Evolutionary conservation across 2,329 filamentous ascomycete species (phyloP).

Genomic region (Dendrostoma leiphaemia): DNA sequence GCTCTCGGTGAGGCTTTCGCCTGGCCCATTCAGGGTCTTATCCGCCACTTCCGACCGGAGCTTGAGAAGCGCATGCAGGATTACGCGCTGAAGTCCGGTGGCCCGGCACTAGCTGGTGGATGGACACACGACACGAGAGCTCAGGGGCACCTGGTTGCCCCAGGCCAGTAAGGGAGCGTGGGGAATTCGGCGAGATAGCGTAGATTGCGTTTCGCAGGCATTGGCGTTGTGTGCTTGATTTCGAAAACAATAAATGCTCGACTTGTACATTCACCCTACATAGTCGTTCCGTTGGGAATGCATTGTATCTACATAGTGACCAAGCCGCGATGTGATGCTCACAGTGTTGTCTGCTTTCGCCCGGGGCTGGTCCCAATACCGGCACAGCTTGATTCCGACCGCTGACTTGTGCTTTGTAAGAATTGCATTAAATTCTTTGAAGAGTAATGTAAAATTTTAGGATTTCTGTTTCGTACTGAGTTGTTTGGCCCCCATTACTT

Average conservation of each 20-base stretch:
- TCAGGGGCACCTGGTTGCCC: constrained; percentile 81
- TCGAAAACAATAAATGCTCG: constrained; percentile 4
- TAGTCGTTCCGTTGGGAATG: constrained; percentile 2
- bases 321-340: no score
- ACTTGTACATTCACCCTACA: constrained; percentile 7
- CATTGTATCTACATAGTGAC: neutral
- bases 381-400: no score
- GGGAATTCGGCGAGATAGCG: neutral
- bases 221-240: constrained; percentile 6
- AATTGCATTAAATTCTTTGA: no score
- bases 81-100: constrained; percentile 71
- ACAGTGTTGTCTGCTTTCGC: no score
- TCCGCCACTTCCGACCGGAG: constrained; percentile 96
- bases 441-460: no score
- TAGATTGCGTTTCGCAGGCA: constrained; percentile 8
- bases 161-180: constrained; percentile 71
- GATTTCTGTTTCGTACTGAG: neutral
- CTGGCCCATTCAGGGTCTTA: constrained; percentile 97
- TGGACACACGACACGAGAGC: constrained; percentile 74
- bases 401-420: no score
- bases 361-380: no score
- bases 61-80: constrained; percentile 87
- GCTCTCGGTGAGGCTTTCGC: constrained; percentile 95
- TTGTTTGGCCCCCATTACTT: neutral
- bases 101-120: constrained; percentile 77